These are phyloP conservation scores for Viola pubescens DNA, from an alignment of 441 rosid species.

Conservation along the genomic window DNA sequence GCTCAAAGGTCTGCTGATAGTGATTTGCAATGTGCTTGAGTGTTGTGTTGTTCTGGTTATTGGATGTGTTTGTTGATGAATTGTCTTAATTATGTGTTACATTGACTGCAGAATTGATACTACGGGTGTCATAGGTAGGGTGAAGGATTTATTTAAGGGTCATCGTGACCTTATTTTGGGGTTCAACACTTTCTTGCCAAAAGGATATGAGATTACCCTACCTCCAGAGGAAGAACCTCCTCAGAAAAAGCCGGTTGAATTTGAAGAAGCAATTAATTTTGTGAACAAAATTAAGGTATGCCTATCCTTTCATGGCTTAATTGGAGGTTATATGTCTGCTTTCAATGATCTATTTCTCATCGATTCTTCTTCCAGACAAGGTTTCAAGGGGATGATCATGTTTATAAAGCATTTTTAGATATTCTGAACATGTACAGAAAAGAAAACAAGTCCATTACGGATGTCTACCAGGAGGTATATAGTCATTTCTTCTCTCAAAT, in stretches of 20 bases:
- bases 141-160: constrained; percentile 91
- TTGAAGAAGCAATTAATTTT: constrained; percentile 93
- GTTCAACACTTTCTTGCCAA: constrained; percentile 94
- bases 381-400: constrained; percentile 92
- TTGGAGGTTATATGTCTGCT: constrained; percentile 10
- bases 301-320: constrained; percentile 5
- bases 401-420: constrained; percentile 87
- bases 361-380: constrained; percentile 56
- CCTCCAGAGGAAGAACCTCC: constrained; percentile 65
- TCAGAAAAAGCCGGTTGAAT: constrained; percentile 92
- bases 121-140: constrained; percentile 83
- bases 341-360: constrained; percentile 14
- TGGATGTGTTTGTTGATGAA: background rate
- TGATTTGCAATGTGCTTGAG: constrained; percentile 1
- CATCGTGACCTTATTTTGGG: constrained; percentile 86
- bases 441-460: constrained; percentile 86
- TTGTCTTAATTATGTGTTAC: constrained; percentile 8
- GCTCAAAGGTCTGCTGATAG: constrained; percentile 68
- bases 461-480: constrained; percentile 86
- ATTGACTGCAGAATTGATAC: constrained; percentile 69
- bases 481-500: constrained; percentile 1
- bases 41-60: constrained; percentile 3
- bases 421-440: constrained; percentile 93
- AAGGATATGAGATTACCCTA: constrained; percentile 89
- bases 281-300: constrained; percentile 97